phyloP scores from a whole-genome alignment of 1,139 yeast species.

The Casaregolazyma lundiana region DNA sequence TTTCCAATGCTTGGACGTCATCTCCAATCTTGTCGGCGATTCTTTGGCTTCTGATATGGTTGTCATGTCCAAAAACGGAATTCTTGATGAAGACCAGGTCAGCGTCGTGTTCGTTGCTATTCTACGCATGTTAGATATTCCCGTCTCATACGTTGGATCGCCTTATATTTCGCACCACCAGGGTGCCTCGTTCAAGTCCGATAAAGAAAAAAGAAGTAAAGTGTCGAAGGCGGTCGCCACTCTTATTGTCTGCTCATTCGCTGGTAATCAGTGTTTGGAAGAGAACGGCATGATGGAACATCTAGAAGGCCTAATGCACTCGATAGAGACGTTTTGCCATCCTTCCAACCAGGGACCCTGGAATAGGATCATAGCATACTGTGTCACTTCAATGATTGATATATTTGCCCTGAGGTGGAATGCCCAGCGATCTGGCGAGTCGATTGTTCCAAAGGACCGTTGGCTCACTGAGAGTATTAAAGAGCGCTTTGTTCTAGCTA shows the following conservation, averaged over 20 bases:
- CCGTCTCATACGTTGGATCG: constrained; percentile 36
- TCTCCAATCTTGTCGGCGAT: constrained; percentile 58
- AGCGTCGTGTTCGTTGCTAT: constrained; percentile 49
- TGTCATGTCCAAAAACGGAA: constrained; percentile 47
- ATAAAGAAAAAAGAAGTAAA: constrained; percentile 24
- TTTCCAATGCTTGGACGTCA: constrained; percentile 58
- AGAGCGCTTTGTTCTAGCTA: constrained; percentile 49
- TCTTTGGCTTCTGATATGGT: constrained; percentile 33
- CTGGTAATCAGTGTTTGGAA: constrained; percentile 38
- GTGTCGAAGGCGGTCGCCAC: constrained; percentile 43
- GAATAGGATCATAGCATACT: constrained; percentile 67
- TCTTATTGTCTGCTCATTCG: constrained; percentile 58
- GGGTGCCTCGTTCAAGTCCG: constrained; percentile 9
- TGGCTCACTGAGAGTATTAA: constrained; percentile 46
- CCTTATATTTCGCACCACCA: constrained; percentile 28
- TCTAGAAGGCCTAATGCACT: constrained; percentile 54
- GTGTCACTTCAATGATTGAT: constrained; percentile 42
- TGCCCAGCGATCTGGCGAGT: constrained; percentile 31
- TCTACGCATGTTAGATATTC: constrained; percentile 35
- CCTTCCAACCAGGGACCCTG: constrained; percentile 89
- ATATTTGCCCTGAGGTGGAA: constrained; percentile 35
- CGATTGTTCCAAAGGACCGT: constrained; percentile 39
- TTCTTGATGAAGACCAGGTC: constrained; percentile 60
- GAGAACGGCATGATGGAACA: constrained; percentile 51
- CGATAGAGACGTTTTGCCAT: constrained; percentile 81